Evolutionary conservation across 2,329 filamentous ascomycete genomes (phyloP), one percentile per base, ranked within the genome.

Genomic region (Rosellinia necatrix): DNA sequence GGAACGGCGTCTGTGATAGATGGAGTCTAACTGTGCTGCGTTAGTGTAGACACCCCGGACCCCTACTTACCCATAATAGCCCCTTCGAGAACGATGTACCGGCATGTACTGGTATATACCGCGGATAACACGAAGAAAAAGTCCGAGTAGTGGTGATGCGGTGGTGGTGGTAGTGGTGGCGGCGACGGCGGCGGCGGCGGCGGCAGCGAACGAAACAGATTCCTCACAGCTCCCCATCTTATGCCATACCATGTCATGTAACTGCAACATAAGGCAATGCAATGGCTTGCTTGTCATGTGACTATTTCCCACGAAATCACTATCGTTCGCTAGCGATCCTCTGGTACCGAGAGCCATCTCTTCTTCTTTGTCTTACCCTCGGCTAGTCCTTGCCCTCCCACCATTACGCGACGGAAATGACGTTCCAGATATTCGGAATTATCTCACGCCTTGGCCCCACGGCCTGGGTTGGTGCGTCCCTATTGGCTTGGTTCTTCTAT

Each of bases 401-500:
- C 21, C 27, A 4, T 21, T 25, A 9, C 30, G 21, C 19, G 22
- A 19, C 17, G 19, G 19, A 49, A 40, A 58, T 58, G 55, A 40
- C 49, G 4, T n/a, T 32, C 32, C 25, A 37, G 2, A 46, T 54
- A 21, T 15, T 8, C 3, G 25, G 50, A 13, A 25, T 25, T 58
- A 61, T 51, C 49, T 69, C 35, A 56, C 61, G 4, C 43, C 44
- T 13, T 62, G 64, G 34, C 62, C 66, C 9, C 60, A 63, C 1
- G 51, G 59, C 61, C 12, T 59, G 58, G 3, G 63, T 66, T 1
- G 22, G 25, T 24, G 47, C 44, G 25, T 54, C n/a, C 5, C 40
- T 58, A 9, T 22, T 54, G 19, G 50, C 38, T 13, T 58, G 38
- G 49, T 32, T 8, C 9, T 6, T 46, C 24, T 58, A 58, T 37